Evolutionary conservation across 2,329 filamentous ascomycete species (phyloP).

Genomic region (Fonsecaea nubica): DNA sequence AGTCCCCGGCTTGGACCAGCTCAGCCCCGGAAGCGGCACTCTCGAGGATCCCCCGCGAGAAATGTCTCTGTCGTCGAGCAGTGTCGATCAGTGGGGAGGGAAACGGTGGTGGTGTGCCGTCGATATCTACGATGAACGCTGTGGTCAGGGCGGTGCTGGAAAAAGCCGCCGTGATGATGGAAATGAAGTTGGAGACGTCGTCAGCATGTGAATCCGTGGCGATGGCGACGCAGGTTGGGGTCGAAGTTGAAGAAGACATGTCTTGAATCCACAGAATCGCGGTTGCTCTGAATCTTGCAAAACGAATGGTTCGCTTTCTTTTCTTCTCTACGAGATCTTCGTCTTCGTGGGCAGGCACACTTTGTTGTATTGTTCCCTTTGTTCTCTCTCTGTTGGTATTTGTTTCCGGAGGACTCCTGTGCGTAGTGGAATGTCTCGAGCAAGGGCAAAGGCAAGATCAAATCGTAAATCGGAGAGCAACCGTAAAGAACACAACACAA

Average conservation of each 20-base stretch:
- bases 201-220: conserved; percentile 14
- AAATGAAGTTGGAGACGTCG: conserved; percentile 32
- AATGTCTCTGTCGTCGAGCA: conserved; percentile 31
- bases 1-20: conserved; percentile 38
- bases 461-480: no score
- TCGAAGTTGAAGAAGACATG: conserved; percentile 7
- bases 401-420: no score
- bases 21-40: conserved; percentile 33
- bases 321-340: no score
- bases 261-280: no score
- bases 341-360: no score
- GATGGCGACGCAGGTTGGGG: conserved; percentile 22
- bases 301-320: no score
- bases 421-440: no score
- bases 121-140: conserved; percentile 36
- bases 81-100: conserved; percentile 29
- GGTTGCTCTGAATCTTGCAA: no score
- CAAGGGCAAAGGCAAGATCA: no score
- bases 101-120: conserved; percentile 35
- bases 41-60: conserved; percentile 33
- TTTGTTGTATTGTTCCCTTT: no score
- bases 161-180: conserved; percentile 36
- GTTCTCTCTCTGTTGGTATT: no score
- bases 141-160: conserved; percentile 29
- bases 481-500: no score